Evolutionary conservation across 2,329 filamentous ascomycete genomes (phyloP).

Genomic region (Aspergillus quadrilineatus): DNA sequence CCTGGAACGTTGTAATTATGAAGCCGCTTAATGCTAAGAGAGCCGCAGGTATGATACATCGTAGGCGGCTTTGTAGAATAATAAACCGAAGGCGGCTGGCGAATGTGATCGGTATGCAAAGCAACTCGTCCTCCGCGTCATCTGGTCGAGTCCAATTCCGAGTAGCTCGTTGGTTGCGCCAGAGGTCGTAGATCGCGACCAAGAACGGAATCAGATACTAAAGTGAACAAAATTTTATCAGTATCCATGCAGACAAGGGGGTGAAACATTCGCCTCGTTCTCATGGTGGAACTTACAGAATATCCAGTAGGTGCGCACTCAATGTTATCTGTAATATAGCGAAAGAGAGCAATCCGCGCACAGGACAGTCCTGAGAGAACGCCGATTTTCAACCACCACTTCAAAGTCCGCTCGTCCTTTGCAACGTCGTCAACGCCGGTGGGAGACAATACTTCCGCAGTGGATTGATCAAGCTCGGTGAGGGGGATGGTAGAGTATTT

Average conservation of each 20-base stretch:
- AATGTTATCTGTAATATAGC: slow-evolving; percentile 40
- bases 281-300: slow-evolving; percentile 27
- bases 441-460: slow-evolving; percentile 15
- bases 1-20: slow-evolving; percentile 34
- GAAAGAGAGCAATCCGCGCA: slow-evolving; percentile 41
- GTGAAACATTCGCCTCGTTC: neutral
- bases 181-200: slow-evolving; percentile 43
- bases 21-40: slow-evolving; percentile 42
- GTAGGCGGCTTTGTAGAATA: slow-evolving; percentile 34
- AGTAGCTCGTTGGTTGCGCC: slow-evolving; percentile 30
- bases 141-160: slow-evolving; percentile 22
- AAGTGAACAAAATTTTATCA: neutral
- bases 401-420: slow-evolving; percentile 12
- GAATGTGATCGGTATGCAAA: slow-evolving; percentile 22
- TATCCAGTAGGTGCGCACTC: slow-evolving; percentile 44
- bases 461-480: slow-evolving; percentile 27
- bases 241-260: neutral
- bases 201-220: slow-evolving; percentile 44
- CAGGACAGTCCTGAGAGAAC: slow-evolving; percentile 27
- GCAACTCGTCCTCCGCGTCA: slow-evolving; percentile 17
- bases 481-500: slow-evolving; percentile 33
- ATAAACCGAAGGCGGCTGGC: slow-evolving; percentile 32
- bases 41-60: slow-evolving; percentile 40
- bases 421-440: slow-evolving; percentile 6
- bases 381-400: slow-evolving; percentile 26